Evolutionary conservation across 306 rosid species (phyloP).

Genomic region (Spatholobus suberectus): DNA sequence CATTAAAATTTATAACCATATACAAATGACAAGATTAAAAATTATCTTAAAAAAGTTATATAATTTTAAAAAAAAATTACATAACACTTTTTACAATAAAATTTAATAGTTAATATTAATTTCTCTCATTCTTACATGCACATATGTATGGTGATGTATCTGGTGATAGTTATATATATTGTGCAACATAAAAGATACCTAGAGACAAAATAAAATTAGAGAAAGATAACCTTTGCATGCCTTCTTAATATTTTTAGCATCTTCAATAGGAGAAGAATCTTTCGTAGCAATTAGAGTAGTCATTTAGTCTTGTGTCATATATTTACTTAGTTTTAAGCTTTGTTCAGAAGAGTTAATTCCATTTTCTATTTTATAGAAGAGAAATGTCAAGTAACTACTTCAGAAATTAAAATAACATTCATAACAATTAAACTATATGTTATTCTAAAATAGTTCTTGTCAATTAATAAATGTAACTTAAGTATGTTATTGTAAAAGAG

Average conservation of each 20-base stretch:
- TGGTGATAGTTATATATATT: background rate
- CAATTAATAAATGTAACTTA: slow-evolving; percentile 25
- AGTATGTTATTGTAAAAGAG: background rate
- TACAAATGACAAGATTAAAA: too few relatives aligned
- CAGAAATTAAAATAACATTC: background rate
- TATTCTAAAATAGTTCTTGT: background rate
- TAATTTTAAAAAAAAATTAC: background rate
- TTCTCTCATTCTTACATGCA: background rate
- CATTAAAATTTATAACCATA: too few relatives aligned
- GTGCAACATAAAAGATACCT: background rate
- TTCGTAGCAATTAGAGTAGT: slow-evolving; percentile 45
- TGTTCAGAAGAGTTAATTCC: background rate
- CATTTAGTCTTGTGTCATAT: slow-evolving; percentile 39
- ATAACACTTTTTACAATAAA: background rate
- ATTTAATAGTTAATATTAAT: background rate
- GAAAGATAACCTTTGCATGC: slow-evolving; percentile 57
- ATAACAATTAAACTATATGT: background rate
- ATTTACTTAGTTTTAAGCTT: background rate
- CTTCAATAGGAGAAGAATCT: slow-evolving; percentile 54
- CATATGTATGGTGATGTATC: background rate
- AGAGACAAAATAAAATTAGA: background rate
- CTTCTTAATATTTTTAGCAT: slow-evolving; percentile 58
- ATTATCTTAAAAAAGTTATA: background rate
- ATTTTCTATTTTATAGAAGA: slow-evolving; percentile 39
- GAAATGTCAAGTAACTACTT: slow-evolving; percentile 16